Base-by-base conservation (phyloP, 2,329 filamentous ascomycete species). In the Talaromyces sp. region DNA sequence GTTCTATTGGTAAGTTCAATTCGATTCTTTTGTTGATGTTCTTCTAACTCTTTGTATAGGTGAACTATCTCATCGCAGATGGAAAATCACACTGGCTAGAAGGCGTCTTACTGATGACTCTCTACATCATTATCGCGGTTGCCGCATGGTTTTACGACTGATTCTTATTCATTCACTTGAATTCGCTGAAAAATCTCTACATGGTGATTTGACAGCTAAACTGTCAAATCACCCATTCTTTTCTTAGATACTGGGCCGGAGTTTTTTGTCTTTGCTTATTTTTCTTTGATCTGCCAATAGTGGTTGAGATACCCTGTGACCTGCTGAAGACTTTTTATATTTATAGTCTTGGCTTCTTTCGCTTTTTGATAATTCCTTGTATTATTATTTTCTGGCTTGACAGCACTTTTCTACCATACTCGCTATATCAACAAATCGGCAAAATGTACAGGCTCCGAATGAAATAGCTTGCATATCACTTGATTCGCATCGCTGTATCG, bases 51-150 rank as follows among this genome's bases (percentile, higher is more conserved):
- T 14, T 7, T 47, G 63, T 70, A 59, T 62, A 86, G 68, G 85
- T 88, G 52, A 89, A 88, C 72, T 88, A 88, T 70, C 79, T 89
- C 19, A 88, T 89, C 56, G 82, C 83, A 67, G 86, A 87, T 68
- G 84, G 85, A 61, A 86, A 86, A 69, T 85, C 82, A 45, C 79
- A 84, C 68, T 85, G 82, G 86, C 80, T 89, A 10, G 87, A 89
- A 73, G 87, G 87, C 16, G 79, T 87, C 8, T 72, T 89, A 61
- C 78, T 89, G 58, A 85, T 86, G 78, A 82, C 82, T 57, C 81
- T 85, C 64, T 89, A 89, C 69, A 70, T 88, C 62, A 88, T 89
- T 70, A 88, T 89, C 68, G 84, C 86, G 19, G 75, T 88, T 54
- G 84, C 84, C 45, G 84, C 84, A 1, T 88, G 83, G 83, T 87